phyloP scores from a whole-genome alignment of 2,329 filamentous ascomycete species.

The Ophiostoma quercus region DNA sequence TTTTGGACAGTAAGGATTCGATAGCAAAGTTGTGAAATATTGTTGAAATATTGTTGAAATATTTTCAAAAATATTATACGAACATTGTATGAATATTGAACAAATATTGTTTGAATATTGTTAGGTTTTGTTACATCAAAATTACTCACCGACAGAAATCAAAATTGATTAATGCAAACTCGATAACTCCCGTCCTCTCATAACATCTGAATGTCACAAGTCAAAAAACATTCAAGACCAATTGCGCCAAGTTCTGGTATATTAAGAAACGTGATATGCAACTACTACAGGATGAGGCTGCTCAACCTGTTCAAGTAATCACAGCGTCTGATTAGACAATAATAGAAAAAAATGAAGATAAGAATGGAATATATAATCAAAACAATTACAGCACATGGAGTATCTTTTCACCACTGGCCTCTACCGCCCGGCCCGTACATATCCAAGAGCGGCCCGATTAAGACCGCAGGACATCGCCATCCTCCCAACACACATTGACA shows the following conservation, averaged over 20 bases:
- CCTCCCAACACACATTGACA: not conserved
- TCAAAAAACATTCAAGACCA: not conserved
- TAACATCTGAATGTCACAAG: not conserved
- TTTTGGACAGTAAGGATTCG: no score
- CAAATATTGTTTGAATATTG: no score
- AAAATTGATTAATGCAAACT: no score
- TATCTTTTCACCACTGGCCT: not conserved
- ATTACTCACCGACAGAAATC: no score
- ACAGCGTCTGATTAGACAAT: not conserved
- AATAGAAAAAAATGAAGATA: not conserved
- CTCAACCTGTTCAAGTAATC: not conserved
- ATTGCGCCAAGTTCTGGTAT: not conserved
- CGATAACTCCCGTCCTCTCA: no score
- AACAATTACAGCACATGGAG: conserved; percentile 2
- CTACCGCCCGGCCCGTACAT: not conserved
- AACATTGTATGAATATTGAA: no score
- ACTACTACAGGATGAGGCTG: not conserved
- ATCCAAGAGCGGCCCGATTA: not conserved
- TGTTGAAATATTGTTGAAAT: no score
- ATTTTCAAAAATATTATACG: no score
- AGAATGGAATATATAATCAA: not conserved
- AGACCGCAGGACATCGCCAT: not conserved
- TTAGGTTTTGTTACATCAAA: no score
- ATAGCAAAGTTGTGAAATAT: no score
- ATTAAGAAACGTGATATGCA: not conserved